Conservation (phyloP, 140 eudicot genomes). For the Ambrosia hybrid region DNA sequence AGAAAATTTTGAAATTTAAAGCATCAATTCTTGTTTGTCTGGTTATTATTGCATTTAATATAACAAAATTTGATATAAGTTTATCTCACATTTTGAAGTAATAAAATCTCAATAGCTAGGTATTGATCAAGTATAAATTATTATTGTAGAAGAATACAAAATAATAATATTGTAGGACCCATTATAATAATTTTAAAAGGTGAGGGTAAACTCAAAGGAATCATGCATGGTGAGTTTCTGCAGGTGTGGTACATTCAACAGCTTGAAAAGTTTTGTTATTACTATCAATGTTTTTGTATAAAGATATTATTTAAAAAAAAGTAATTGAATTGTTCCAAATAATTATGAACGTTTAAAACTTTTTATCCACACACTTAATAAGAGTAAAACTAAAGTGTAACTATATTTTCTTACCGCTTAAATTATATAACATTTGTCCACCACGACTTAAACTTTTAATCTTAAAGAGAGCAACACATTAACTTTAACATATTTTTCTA, state of each 20-base stretch:
- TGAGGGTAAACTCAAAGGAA: conserved; percentile 21
- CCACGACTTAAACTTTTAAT: too few species aligned
- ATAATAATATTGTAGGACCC: conserved; percentile 26
- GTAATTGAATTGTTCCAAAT: too few species aligned
- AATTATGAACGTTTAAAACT: not conserved
- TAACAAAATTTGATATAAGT: not conserved
- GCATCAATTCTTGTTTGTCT: not conserved
- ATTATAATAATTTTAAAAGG: not conserved
- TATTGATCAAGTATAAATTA: not conserved
- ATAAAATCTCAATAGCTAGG: not conserved
- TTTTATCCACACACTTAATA: too few species aligned
- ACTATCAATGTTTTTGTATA: not conserved
- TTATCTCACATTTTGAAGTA: not conserved
- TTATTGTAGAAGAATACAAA: conserved; percentile 23
- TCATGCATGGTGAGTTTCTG: conserved; percentile 33
- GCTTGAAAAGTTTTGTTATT: conserved; percentile 1
- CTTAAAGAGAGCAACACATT: too few species aligned
- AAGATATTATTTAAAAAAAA: not conserved
- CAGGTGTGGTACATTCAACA: conserved; percentile 9
- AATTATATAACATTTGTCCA: too few species aligned
- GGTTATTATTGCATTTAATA: not conserved
- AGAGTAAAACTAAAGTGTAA: too few species aligned
- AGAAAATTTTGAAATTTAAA: not conserved
- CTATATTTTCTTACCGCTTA: too few species aligned
- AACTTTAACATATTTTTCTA: too few species aligned